Evolutionary conservation across 2,329 filamentous ascomycete genomes (phyloP).

Genomic region (Tolypocladium tropicale): DNA sequence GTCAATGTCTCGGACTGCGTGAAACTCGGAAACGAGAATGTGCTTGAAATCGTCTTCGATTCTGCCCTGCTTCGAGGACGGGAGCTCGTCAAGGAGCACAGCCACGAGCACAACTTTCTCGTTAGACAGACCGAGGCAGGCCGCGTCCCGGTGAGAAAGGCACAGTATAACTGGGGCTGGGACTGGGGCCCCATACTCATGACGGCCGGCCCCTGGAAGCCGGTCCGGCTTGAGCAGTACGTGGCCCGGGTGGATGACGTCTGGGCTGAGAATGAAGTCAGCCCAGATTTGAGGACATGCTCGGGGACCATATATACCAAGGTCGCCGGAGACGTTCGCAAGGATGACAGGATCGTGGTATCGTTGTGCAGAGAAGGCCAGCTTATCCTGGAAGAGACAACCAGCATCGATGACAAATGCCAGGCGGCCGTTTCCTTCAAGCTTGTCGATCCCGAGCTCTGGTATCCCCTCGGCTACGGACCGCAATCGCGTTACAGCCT

Average conservation of each 20-base stretch:
- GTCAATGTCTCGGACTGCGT: conserved; percentile 37
- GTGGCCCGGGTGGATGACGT: conserved; percentile 48
- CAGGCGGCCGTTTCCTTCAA: conserved; percentile 19
- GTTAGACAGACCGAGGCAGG: conserved; percentile 36
- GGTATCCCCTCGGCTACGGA: conserved; percentile 10
- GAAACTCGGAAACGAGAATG: conserved; percentile 23
- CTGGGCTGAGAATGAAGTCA: conserved; percentile 27
- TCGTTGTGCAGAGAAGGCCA: conserved; percentile 12
- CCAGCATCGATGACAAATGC: background rate
- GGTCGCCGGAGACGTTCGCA: conserved; percentile 20
- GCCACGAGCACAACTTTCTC: conserved; percentile 40
- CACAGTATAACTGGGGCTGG: conserved; percentile 64
- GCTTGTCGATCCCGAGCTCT: conserved; percentile 19
- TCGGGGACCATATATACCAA: conserved; percentile 22
- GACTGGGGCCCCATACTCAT: conserved; percentile 58
- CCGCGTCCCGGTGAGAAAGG: conserved; percentile 37
- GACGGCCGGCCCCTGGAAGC: conserved; percentile 56
- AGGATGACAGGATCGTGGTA: conserved; percentile 13
- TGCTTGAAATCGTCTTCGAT: conserved; percentile 46
- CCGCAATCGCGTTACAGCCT: background rate
- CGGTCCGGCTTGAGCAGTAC: conserved; percentile 56
- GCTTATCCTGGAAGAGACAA: conserved; percentile 7
- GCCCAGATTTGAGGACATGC: conserved; percentile 17
- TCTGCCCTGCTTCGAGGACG: conserved; percentile 42
- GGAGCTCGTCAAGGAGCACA: conserved; percentile 39